phyloP scores from a whole-genome alignment of 176 grass and related monocot species.

The Zea luxurians region DNA sequence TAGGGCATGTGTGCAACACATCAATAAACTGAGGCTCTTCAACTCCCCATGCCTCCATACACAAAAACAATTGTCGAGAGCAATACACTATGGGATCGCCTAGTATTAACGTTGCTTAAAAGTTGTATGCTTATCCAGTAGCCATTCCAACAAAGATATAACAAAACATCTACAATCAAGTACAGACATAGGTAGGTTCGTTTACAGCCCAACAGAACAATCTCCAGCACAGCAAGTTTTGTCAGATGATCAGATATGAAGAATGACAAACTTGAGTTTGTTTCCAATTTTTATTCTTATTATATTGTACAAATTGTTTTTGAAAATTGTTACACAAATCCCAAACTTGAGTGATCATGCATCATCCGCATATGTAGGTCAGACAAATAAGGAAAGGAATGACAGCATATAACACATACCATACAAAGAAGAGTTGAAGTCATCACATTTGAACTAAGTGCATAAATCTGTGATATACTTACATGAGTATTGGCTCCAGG shows the following conservation, averaged over 20 bases:
- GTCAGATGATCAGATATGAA: conserved; percentile 17
- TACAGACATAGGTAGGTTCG: not conserved
- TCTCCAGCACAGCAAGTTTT: not conserved
- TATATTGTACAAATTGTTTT: not conserved
- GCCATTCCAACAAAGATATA: not conserved
- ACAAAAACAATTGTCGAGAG: not conserved
- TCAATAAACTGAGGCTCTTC: conserved; percentile 12
- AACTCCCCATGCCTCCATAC: not conserved
- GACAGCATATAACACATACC: conserved; percentile 22
- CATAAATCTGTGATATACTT: conserved; percentile 39
- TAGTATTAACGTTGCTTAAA: conserved; percentile 18
- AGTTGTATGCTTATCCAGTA: not conserved
- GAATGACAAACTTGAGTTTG: conserved; percentile 20
- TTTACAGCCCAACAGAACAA: conserved; percentile 26
- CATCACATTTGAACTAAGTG: conserved; percentile 23
- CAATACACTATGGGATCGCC: not conserved
- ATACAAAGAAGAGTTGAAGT: conserved; percentile 7
- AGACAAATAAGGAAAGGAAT: conserved; percentile 30
- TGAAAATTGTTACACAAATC: conserved; percentile 16
- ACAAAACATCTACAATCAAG: not conserved
- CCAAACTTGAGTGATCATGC: not conserved
- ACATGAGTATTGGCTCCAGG: conserved; percentile 88
- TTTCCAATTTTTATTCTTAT: conserved; percentile 9
- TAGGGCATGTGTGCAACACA: not conserved
- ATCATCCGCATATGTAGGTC: not conserved